Evolutionary conservation across 1,139 yeast genomes (phyloP), one percentile per base, ranked within the genome.

Genomic region (Candida sanyaensis): DNA sequence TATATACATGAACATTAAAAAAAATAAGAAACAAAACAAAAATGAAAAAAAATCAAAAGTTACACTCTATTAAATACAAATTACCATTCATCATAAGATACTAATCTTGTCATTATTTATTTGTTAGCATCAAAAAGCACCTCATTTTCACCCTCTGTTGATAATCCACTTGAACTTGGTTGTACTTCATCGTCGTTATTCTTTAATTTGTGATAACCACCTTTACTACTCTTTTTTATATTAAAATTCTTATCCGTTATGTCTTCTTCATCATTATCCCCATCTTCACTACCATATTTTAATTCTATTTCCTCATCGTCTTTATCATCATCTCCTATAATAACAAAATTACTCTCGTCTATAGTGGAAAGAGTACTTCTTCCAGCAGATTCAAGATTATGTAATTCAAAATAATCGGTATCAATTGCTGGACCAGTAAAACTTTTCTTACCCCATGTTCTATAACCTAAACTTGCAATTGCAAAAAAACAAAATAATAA

Each of bases 371-470:
- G 26, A 36, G 45, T 48, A 24, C 34, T 40, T 21, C 49, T 37
- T n/a, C 44, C 48, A 12, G 50, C 54, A 27, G 61, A 51, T 43
- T 64, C 63, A 28, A 68, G 49, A 49, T 66, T 69, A 49, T 71
- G 66, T 24, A 74, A 61, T 50, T 73, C 78, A 50, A 74, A 69
- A 53, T 75, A 66, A 27, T 79, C 83, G 11, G 75, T 70, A 55
- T 82, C 88, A 6, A 83, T 74, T 43, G 78, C 68, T 0, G 93
- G 93, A 0, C 91, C 88, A 38, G 75, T 79, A 65, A 86, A 86
- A 50, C 79, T 73, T 9, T 68, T 55, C 39, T 66, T 68, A 0
- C 93, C 93, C 88, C 89, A 86, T 8, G 68, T 59, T 44, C 69
- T 66, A 64, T 81, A 86, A 4, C 84, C 71, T 1, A 78, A 47